Percentiles rank a stretch among this genome's conserved stretches.
These are phyloP conservation scores for Meredithiella fracta DNA, from an alignment of 2,329 filamentous ascomycete genomes.

Conservation along the genomic window DNA sequence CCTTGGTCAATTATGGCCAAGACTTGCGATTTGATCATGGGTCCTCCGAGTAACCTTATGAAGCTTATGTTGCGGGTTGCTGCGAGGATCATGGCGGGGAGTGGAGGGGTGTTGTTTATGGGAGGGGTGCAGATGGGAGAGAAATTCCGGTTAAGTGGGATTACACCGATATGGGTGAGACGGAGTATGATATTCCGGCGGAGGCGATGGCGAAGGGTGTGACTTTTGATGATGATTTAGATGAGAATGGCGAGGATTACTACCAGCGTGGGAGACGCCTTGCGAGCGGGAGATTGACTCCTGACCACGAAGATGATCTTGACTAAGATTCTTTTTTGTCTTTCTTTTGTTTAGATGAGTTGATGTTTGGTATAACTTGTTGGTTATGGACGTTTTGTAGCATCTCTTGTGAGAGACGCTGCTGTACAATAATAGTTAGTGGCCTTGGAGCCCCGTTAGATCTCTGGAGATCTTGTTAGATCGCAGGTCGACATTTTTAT, in stretches of 20 bases:
- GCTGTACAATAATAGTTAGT: background rate
- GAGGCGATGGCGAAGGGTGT: constrained; percentile 2
- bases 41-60: constrained; percentile 65
- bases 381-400: background rate
- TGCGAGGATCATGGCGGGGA: constrained; percentile 52
- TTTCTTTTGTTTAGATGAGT: background rate
- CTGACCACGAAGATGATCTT: constrained; percentile 10
- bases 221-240: constrained; percentile 2
- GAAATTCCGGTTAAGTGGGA: constrained; percentile 44
- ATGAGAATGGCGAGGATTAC: constrained; percentile 14
- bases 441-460: background rate
- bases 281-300: constrained; percentile 9
- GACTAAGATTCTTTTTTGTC: constrained; percentile 5
- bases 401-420: background rate
- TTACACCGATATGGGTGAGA: constrained; percentile 37
- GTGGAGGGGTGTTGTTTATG: constrained; percentile 44
- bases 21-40: constrained; percentile 59
- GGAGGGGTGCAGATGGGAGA: constrained; percentile 36
- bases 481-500: background rate
- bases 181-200: background rate
- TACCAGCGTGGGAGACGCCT: constrained; percentile 11
- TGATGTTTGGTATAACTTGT: background rate
- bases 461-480: background rate
- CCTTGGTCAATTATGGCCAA: constrained; percentile 55
- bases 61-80: constrained; percentile 68